Evolutionary conservation across 2,329 filamentous ascomycete species (phyloP), one percentile per base, ranked within the genome.

Genomic region (Scopulariopsis brevicaulis): DNA sequence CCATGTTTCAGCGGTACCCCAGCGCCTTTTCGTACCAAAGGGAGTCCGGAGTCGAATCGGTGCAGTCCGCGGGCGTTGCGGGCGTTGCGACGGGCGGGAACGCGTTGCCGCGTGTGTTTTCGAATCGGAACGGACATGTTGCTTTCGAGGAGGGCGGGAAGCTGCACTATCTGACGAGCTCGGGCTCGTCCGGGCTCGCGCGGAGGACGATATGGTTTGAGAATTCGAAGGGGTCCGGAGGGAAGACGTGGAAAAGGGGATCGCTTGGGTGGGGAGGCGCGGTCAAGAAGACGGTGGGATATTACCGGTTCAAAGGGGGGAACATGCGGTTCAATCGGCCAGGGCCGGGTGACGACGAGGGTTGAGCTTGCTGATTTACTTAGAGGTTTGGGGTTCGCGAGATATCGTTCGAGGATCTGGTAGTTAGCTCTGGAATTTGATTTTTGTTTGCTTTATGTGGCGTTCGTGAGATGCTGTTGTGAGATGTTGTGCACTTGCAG

Each of bases 241-340:
- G 64, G 0, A 70, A 63, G 62, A 70, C 69, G 8, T 79, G 76
- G 76, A 69, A 67, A 54, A 72, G 69, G 57, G 66, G 70, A 56
- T 66, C 72, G 65, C 63, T 79, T 10, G 77, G 77, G 1, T 80
- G 77, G 77, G 55, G 60, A 22, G 77, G 77, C 2, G 77, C 77
- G 0, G 67, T 71, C 37, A 74, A 72, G 68, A 70, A 70, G 58
- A 70, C 75, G 34, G 65, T 71, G 46, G 68, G 71, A 55, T 71
- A 69, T 60, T 71, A 71, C 52, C 53, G 37, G 14, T 48, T 55
- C 12, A 48, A 46, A 35, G 64, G 53, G 24, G 35, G 50, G 2
- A 58, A 54, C 43, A 52, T 60, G 18, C 56, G 59, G 7, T 60
- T 60, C 22, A 22, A 51, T 12, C 50, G 56, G 7, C 59, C 59